Evolutionary conservation across 352 stramenopile species (phyloP), one percentile per base, ranked within the genome.

Genomic region (Peronospora tabacina): DNA sequence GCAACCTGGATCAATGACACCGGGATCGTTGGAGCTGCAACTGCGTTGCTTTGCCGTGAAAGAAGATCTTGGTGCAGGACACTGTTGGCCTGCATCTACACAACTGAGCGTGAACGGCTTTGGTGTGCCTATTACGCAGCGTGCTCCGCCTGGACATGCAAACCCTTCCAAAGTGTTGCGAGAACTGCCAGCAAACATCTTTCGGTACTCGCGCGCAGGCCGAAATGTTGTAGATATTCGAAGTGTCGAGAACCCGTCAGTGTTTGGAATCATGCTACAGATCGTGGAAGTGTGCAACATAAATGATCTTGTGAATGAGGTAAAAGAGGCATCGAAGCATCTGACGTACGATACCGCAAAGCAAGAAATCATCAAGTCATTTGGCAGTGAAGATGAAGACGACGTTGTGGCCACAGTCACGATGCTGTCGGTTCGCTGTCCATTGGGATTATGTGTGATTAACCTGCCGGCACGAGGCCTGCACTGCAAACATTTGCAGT

Each of bases 401-500:
- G 84, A 86, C 7, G 75, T 95, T 16, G 80, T 92, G 30, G 79
- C 82, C 2, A 90, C 80, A 3, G 85, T 79, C 46, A 95, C 85
- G 28, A 80, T 93, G 45, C 68, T 95, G n/a, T 95, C 84, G 8
- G 71, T 95, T n/a, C 81, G 82, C 16, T 95, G 85, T 71, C 85
- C 85, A 3, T 61, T 95, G 8, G 82, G 85, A 0, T 51, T 95
- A 12, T 85, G 82, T 24, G 75, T 89, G 19, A 97, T 98, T 41
- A 68, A 85, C 44, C 70, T 87, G 19, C 92, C 94, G 10, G 93
- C 93, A 11, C 70, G 94, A 32, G 90, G 90, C 8, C 60, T 83
- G 28, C 52, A 94, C 57, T 98, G 94, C 60, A 94, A 88, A 46
- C 94, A 98, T 58, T 70, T 97, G 44, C 91, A 97, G 75, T 98